These are phyloP conservation scores for Bifiguratus adelaidae DNA, from an alignment of 192 early-diverging fungal species.

Conservation along the genomic window DNA sequence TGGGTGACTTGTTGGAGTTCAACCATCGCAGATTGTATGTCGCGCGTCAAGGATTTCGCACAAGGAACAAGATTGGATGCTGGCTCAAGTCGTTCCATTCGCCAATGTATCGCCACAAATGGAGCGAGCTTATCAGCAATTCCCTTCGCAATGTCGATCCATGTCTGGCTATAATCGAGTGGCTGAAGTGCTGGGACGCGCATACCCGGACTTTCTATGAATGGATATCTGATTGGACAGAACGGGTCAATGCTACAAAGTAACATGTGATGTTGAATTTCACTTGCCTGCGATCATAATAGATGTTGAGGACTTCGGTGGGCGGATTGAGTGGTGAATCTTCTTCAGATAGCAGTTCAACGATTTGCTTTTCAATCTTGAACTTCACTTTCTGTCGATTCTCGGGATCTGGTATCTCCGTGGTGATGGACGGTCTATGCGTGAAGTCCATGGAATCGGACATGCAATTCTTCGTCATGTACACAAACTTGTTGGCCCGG, in stretches of 20 bases:
- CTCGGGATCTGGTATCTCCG: too few relatives aligned
- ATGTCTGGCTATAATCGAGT: conserved; percentile 8
- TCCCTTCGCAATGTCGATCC: conserved; percentile 9
- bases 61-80: conserved; percentile 11
- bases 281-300: conserved; percentile 19
- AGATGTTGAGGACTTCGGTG: conserved; percentile 16
- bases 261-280: background rate
- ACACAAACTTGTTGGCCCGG: conserved; percentile 1
- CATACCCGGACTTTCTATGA: conserved; percentile 8
- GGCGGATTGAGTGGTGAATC: conserved; percentile 1
- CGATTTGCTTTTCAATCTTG: too few relatives aligned
- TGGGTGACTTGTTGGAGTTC: background rate
- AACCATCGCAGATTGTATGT: background rate
- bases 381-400: too few relatives aligned
- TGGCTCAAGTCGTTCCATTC: conserved; percentile 17
- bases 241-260: background rate
- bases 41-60: conserved; percentile 9
- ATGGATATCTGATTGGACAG: conserved; percentile 6
- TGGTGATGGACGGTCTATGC: too few relatives aligned
- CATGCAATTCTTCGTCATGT: conserved; percentile 14
- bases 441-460: conserved; percentile 6
- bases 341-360: too few relatives aligned
- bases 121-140: conserved; percentile 14
- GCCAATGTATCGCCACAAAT: conserved; percentile 29
- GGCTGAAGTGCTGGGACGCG: conserved; percentile 7